These are phyloP conservation scores for Panicum miliaceum DNA, from an alignment of 176 grass and related monocot species.

Conservation along the genomic window DNA sequence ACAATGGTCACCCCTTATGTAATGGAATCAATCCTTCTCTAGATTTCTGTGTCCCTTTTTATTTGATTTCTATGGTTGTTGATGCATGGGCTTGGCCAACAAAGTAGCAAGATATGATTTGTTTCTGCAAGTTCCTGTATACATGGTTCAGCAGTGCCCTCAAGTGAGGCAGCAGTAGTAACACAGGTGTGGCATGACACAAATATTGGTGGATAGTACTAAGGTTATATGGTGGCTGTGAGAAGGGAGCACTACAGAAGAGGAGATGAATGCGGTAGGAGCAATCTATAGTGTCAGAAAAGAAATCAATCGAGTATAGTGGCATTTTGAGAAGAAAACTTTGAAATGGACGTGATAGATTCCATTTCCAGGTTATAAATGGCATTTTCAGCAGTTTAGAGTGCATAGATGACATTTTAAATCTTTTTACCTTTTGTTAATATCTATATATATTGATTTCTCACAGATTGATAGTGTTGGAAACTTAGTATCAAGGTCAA, in stretches of 20 bases:
- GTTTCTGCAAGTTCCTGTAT: neutral
- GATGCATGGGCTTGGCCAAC: neutral
- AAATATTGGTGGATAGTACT: neutral
- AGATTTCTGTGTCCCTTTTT: neutral
- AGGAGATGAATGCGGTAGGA: neutral
- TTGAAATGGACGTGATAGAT: neutral
- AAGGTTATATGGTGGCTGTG: neutral
- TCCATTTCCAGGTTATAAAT: neutral
- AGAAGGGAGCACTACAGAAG: neutral
- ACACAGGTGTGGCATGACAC: neutral
- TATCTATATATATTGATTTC: conserved; percentile 8
- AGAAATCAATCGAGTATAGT: neutral
- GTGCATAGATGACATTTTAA: neutral
- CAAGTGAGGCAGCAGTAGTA: neutral
- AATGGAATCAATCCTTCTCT: neutral
- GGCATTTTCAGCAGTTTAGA: neutral
- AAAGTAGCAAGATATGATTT: neutral
- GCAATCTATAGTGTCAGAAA: neutral
- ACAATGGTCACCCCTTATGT: neutral
- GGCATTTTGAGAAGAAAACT: neutral
- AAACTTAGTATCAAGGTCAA: neutral
- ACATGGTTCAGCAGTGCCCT: neutral
- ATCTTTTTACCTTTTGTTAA: neutral
- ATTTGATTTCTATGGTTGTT: neutral
- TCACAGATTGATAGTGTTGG: neutral